A percentile compares a stretch with the other conserved stretches of the same genome.
Conservation (phyloP, 2,329 filamentous ascomycete species). For the Phialemoniopsis sp. region DNA sequence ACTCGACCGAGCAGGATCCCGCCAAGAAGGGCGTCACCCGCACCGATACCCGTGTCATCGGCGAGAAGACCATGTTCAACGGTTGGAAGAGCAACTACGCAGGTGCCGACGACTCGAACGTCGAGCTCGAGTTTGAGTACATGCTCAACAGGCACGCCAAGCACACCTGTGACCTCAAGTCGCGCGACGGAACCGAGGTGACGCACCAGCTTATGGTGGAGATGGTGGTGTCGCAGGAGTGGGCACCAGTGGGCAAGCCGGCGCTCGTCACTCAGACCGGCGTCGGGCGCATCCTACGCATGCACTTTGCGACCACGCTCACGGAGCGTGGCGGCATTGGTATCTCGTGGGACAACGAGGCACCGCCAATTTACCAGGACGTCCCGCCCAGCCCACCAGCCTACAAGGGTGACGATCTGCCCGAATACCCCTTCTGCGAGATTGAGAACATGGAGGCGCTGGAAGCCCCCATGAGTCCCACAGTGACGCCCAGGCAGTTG, state of each 20-base stretch:
- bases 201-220: conserved; percentile 86
- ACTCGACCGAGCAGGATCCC: conserved; percentile 31
- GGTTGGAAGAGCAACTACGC: conserved; percentile 81
- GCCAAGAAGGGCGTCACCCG: conserved; percentile 66
- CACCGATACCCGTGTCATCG: conserved; percentile 72
- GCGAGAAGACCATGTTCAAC: conserved; percentile 73
- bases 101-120: conserved; percentile 45
- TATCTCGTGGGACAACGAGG: conserved; percentile 95
- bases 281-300: conserved; percentile 83
- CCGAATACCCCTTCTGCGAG: conserved; percentile 13
- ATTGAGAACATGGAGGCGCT: conserved; percentile 35
- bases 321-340: conserved; percentile 84
- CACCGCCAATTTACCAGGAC: conserved; percentile 89
- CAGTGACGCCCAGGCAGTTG: too few relatives aligned
- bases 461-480: conserved; percentile 13
- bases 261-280: conserved; percentile 77
- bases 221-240: conserved; percentile 91
- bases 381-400: conserved; percentile 81
- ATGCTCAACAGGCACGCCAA: conserved; percentile 51
- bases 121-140: conserved; percentile 82
- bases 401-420: conserved; percentile 41
- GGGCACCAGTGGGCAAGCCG: conserved; percentile 65
- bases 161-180: conserved; percentile 74
- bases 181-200: conserved; percentile 70
- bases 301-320: conserved; percentile 80